Evolutionary conservation across 768 basidiomycete species (phyloP), one percentile per base, ranked within the genome.

Genomic region (Naganishia vishniacii): DNA sequence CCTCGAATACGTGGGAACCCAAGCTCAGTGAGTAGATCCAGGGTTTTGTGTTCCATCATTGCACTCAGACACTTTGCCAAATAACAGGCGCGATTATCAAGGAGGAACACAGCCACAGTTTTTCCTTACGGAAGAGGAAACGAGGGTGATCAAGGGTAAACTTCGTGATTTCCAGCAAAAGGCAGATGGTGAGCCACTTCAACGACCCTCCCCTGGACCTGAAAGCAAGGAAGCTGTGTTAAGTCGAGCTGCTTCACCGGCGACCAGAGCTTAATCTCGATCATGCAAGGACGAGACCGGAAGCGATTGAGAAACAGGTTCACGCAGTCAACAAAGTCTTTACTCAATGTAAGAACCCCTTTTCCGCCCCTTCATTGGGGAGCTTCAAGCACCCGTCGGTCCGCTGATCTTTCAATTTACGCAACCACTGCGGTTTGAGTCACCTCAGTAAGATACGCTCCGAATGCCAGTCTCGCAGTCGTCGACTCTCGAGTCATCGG

Each of bases 401-500:
- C n/a, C n/a, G n/a, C n/a, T n/a, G n/a, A n/a, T n/a, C n/a, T n/a
- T n/a, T n/a, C n/a, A n/a, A n/a, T n/a, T n/a, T n/a, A n/a, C n/a
- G n/a, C n/a, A n/a, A 11, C 18, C 31, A 8, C 32, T 51, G 49
- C 28, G 9, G 29, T 26, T 29, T 20, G 49, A 51, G 49, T 51
- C 12, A 51, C 31, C 31, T 2, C 53, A 56, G 53, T 40, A 34
- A 26, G 53, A 13, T 23, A 23, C 4, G 18, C 2, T 7, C 1
- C 84, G 73, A 86, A 85, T 20, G 87, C 91, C 0, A 86, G 88
- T 58, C 91, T 95, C 71, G 93, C 94, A 3, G 86, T 89, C 0
- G 82, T 97, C 12, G 95, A 98, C 76, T 91, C 94, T 0, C 81
- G 83, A 44, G 82, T 93, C 25, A 83, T 98, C 28, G 77, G 88